Base-by-base conservation (phyloP, 2,329 filamentous ascomycete species). In the Trichoderma aggressivum region DNA sequence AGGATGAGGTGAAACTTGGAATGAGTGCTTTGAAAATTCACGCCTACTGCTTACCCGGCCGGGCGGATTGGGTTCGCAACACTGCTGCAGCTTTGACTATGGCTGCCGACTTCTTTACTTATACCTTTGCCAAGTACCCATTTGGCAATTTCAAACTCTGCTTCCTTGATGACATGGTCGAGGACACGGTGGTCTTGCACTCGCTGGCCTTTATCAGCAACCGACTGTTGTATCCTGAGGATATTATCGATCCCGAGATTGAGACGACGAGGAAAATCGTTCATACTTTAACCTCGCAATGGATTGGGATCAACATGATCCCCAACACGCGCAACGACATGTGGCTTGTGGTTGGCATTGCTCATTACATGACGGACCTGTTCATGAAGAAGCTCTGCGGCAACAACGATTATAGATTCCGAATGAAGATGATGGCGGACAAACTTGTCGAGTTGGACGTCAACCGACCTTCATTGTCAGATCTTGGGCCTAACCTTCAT, bases 351-450 rank as follows among this genome's bases (percentile, higher is more conserved):
- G 88, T 96, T 68, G 97, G 95, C 16, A 91, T 97, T 60, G 92
- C 95, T 0, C 94, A 95, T 84, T 99, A 94, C 83, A 97, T 99
- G 87, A 94, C 95, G 1, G 95, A 98, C 76, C 87, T 94, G 5
- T 98, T 97, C 81, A 93, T 98, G 88, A 93, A 91, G 79, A 91
- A 90, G 74, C 86, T 99, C 3, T 97, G 94, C 77, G 96, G 96
- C 8, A 97, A 97, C 78, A 99, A 99, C 78, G 94, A 97, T 76
- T 96, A 97, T 79, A 88, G 94, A 12, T 98, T 94, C 79, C 90
- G 94, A 47, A 92, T 97, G 81, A 98, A 98, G 81, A 85, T 89
- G 47, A 88, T 93, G 80, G 90, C 94, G 0, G 95, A 99, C 80
- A 88, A 87, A 75, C 88, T 98, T 53, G 92, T 94, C 61, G 90